Percentiles rank a stretch among this genome's conserved stretches.
phyloP scores from a whole-genome alignment of 208 protist genomes.

The Balamuthia mandrillaris region DNA sequence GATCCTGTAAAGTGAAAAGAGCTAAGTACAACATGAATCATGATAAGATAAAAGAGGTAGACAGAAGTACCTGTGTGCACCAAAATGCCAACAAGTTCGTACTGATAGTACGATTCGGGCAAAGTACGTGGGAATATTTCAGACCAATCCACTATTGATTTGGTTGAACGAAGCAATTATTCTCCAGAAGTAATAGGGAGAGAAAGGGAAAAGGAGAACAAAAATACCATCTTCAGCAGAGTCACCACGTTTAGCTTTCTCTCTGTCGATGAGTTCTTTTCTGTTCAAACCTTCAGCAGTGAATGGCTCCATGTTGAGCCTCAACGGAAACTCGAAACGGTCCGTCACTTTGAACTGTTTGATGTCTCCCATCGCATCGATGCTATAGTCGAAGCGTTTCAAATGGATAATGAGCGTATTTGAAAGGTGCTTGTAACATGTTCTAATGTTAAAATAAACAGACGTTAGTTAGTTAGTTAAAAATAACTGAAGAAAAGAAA shows the following conservation, averaged over 20 bases:
- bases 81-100: conserved; percentile 4
- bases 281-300: not conserved
- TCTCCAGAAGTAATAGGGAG: not conserved
- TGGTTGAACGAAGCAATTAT: not conserved
- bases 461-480: no score
- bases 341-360: not conserved
- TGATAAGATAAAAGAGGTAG: no score
- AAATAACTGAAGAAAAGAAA: no score
- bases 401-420: conserved; percentile 40
- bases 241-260: not conserved
- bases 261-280: not conserved
- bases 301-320: conserved; percentile 29
- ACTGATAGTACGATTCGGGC: conserved; percentile 7
- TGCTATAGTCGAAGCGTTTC: conserved; percentile 34
- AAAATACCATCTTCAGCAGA: not conserved
- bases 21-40: no score
- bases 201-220: not conserved
- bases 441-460: no score
- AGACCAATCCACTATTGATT: not conserved
- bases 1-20: no score
- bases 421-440: conserved; percentile 8
- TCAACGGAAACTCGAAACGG: conserved; percentile 18
- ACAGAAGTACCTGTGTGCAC: no score
- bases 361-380: not conserved
- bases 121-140: not conserved